Evolutionary conservation across 192 early-diverging fungal genomes (phyloP), one percentile per base, ranked within the genome.

Genomic region (Coemansia sp.): DNA sequence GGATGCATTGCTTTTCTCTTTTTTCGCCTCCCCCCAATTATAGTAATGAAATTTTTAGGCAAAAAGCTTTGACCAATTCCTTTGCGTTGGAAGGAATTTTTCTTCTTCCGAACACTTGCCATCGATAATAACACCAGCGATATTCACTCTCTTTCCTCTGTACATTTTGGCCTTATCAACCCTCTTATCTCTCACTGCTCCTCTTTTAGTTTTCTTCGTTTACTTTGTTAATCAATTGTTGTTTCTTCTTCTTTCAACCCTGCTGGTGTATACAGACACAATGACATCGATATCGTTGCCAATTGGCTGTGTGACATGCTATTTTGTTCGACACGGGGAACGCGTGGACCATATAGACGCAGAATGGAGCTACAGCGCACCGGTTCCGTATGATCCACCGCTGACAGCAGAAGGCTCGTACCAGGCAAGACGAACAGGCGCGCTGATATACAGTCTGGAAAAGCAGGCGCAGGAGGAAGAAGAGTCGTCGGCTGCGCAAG

Each of bases 301-400:
- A 9, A 12, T 59, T 10, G 73, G 68, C 59, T 57, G 63, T 22
- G 39, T 77, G 51, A 75, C 72, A 0, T 72, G 68, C 58, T 83
- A 77, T 16, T 69, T 77, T 58, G 75, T 83, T 19, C 71, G 80
- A 3, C 80, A 83, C 36, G 80, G 80, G 9, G 80, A 83, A 41
- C 75, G 80, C 19, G 68, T 74, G 9, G 80, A 83, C 64, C 80
- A 83, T 37, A 66, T 83, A 19, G 80, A 83, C 59, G 72, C 77
- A 18, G 45, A 22, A 11, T 83, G 80, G 80, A 52, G n/a, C 39
- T 15, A n/a, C 8, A 69, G 41, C 1, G 62, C 80, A 1, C 4
- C 56, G 11, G 49, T 52, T 11, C 75, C 80, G 4, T 77, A 83
- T 45, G 80, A 83, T 41, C 75, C 80, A 11, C 80, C 80, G 19